Conservation (phyloP, 768 basidiomycete species). For the Hirschioporus abietinus region DNA sequence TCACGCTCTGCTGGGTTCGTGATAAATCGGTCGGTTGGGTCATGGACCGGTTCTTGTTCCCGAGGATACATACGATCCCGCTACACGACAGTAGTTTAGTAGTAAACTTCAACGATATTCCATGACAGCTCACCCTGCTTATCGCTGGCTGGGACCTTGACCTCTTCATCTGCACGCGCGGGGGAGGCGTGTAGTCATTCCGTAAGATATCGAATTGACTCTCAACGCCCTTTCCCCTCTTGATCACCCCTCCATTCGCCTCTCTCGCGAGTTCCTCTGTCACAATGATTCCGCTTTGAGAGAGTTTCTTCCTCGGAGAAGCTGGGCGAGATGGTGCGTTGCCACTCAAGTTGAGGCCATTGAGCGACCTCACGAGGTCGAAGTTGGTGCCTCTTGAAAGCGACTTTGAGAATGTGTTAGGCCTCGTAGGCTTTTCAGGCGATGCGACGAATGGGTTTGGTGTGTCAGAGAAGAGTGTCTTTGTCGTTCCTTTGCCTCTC, state of each 20-base stretch:
- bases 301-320: constrained; percentile 63
- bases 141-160: constrained; percentile 70
- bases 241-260: constrained; percentile 61
- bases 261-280: constrained; percentile 56
- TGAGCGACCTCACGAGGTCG: constrained; percentile 8
- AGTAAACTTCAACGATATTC: background rate
- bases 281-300: constrained; percentile 40
- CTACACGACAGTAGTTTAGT: background rate
- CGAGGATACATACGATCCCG: constrained; percentile 10
- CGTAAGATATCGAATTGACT: constrained; percentile 73
- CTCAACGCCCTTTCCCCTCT: constrained; percentile 67
- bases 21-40: constrained; percentile 66
- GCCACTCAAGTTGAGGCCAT: constrained; percentile 3
- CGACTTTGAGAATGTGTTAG: background rate
- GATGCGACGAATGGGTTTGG: constrained; percentile 59
- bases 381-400: background rate
- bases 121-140: constrained; percentile 11
- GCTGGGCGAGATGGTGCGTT: constrained; percentile 37
- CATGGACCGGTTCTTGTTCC: constrained; percentile 13
- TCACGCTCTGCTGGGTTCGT: constrained; percentile 51
- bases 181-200: constrained; percentile 67
- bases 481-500: constrained; percentile 7
- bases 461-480: constrained; percentile 37
- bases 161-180: constrained; percentile 58
- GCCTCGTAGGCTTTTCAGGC: constrained; percentile 11